Percentiles rank a stretch among this genome's conserved stretches.
Conservation (phyloP, 2,329 filamentous ascomycete species). For the Trichoderma koningiopsis region DNA sequence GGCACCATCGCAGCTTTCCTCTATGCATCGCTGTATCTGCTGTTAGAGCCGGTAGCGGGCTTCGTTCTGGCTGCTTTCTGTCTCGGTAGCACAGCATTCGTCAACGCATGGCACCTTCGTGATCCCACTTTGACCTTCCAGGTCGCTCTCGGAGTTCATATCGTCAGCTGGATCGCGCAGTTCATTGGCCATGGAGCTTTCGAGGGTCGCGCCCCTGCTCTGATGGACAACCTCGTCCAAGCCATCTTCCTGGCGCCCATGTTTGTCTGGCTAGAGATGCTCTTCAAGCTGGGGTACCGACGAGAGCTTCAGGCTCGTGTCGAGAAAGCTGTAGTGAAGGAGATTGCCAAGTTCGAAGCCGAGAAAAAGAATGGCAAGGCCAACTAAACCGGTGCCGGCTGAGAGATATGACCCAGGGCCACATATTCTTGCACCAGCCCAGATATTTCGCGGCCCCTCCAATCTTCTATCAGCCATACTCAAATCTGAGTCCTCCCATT, state of each 20-base stretch:
- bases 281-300: conserved; percentile 89
- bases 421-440: neutral
- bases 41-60: conserved; percentile 93
- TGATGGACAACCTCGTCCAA: conserved; percentile 90
- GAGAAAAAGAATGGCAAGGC: conserved; percentile 58
- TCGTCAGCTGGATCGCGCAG: conserved; percentile 81
- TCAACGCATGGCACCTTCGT: conserved; percentile 71
- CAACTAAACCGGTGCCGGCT: conserved; percentile 40
- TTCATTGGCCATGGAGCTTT: conserved; percentile 90
- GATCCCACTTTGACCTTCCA: conserved; percentile 53
- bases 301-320: conserved; percentile 82
- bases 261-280: conserved; percentile 93
- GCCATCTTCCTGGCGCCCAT: conserved; percentile 91
- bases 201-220: conserved; percentile 82
- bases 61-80: conserved; percentile 74
- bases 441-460: neutral
- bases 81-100: conserved; percentile 70
- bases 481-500: neutral
- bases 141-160: conserved; percentile 66
- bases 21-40: conserved; percentile 80
- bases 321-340: conserved; percentile 71
- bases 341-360: conserved; percentile 73
- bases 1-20: conserved; percentile 65
- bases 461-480: neutral
- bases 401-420: neutral